Base-by-base conservation (phyloP, 2,329 filamentous ascomycete genomes). In the Penicillium occitanis region DNA sequence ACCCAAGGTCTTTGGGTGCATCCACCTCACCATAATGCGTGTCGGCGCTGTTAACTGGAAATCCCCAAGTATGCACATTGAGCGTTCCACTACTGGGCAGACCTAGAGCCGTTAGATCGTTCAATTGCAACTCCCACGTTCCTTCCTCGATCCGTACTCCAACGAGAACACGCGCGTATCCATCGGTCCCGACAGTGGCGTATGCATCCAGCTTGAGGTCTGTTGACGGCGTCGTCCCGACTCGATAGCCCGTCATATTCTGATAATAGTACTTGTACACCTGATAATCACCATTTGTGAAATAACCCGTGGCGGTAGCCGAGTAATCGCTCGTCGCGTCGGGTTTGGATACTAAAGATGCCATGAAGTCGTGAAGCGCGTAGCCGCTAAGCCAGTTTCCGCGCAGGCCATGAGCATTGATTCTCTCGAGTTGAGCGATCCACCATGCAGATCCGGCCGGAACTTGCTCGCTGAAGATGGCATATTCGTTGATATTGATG, bases 401-500 rank as follows among this genome's bases (percentile, higher is more conserved):
- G 2, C 81, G 76, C 0, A 84, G 73, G 0, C 81, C 81, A 7
- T 71, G 69, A 10, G 68, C 65, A 22, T 83, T 76, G 70, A 78
- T 72, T 0, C 83, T 77, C 66, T 85, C 83, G 1, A 85, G 76
- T 28, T 79, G 80, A 1, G 78, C 71, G 40, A 85, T 81, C 74
- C 79, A 84, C 74, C 77, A 85, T 0, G 77, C 82, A 0, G 78
- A 73, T 4, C 73, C 76, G 0, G 77, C 71, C 0, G 82, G 79
- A 8, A 78, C 73, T 63, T 84, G 80, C 68, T 84, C 79, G 6
- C 68, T 68, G 22, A 70, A 74, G 1, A 70, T 71, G 3, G 74
- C 82, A 67, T 85, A 85, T 68, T 85, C 83, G 67, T 85, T 84
- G 70, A 85, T 78, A 66, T 83, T 82, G 42, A 83, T 74, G 0